These are phyloP conservation scores for Cryphonectria radicalis DNA, from an alignment of 2,329 filamentous ascomycete species.

Conservation along the genomic window DNA sequence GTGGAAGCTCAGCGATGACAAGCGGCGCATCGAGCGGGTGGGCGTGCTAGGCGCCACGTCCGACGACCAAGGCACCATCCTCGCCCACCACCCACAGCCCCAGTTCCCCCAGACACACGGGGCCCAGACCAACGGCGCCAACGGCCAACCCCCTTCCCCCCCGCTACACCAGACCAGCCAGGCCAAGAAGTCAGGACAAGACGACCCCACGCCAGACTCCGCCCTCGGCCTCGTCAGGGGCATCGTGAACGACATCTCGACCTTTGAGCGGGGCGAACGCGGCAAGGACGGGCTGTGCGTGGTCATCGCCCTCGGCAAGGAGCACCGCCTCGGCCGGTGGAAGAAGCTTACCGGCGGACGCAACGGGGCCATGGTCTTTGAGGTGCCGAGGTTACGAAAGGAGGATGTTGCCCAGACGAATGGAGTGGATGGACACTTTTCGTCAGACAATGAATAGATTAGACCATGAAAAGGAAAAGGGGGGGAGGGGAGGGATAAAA, in stretches of 20 bases:
- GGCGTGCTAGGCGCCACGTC: constrained; percentile 63
- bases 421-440: constrained; percentile 39
- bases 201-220: constrained; percentile 26
- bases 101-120: constrained; percentile 30
- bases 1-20: constrained; percentile 86
- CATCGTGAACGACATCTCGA: constrained; percentile 84
- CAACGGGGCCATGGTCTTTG: constrained; percentile 88
- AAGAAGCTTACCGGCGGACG: constrained; percentile 65
- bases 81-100: constrained; percentile 25
- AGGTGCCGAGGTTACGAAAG: constrained; percentile 63
- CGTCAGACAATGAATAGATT: constrained; percentile 29
- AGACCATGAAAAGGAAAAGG: neutral
- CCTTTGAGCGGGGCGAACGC: constrained; percentile 82
- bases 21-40: constrained; percentile 73
- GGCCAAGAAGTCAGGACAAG: constrained; percentile 25
- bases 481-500: neutral
- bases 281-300: constrained; percentile 80
- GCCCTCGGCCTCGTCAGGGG: constrained; percentile 59
- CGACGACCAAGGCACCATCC: constrained; percentile 28
- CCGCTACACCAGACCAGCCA: constrained; percentile 4
- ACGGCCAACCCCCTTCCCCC: constrained; percentile 10
- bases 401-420: constrained; percentile 35
- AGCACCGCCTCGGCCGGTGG: constrained; percentile 86
- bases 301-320: constrained; percentile 83
- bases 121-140: constrained; percentile 34